phyloP scores from a whole-genome alignment of 2,329 filamentous ascomycete species.

The Uncinocarpus reesii region DNA sequence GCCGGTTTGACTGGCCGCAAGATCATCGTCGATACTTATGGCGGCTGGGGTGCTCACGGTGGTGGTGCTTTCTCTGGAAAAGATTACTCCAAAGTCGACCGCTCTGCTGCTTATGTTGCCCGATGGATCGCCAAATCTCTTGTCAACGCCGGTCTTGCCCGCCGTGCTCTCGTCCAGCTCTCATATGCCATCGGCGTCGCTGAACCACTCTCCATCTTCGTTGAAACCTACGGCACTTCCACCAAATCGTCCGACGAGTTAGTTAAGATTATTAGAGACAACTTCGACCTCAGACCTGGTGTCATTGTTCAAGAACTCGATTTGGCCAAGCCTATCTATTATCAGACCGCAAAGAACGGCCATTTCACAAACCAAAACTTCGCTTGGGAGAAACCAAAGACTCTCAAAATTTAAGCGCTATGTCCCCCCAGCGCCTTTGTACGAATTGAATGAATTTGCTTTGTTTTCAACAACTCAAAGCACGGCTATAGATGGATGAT shows the following conservation, averaged over 20 bases:
- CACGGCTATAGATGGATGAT: slow-evolving; percentile 21
- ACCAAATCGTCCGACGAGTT: slow-evolving; percentile 82
- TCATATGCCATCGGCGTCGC: slow-evolving; percentile 99
- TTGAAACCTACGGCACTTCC: slow-evolving; percentile 95
- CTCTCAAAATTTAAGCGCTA: slow-evolving; percentile 65
- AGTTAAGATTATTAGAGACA: slow-evolving; percentile 83
- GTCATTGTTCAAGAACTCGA: slow-evolving; percentile 97
- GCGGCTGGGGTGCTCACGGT: slow-evolving; percentile 98
- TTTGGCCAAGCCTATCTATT: slow-evolving; percentile 93
- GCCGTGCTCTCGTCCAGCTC: slow-evolving; percentile 90
- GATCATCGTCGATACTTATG: slow-evolving; percentile 99
- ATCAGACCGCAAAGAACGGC: slow-evolving; percentile 97
- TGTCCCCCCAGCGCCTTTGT: slow-evolving; percentile 7
- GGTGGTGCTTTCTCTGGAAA: slow-evolving; percentile 99
- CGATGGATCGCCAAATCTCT: slow-evolving; percentile 99
- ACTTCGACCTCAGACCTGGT: slow-evolving; percentile 97
- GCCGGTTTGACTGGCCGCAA: slow-evolving; percentile 97
- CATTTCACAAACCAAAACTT: slow-evolving; percentile 99
- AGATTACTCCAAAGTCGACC: slow-evolving; percentile 99
- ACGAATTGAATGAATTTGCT: slow-evolving; percentile 28
- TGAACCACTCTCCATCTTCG: slow-evolving; percentile 94
- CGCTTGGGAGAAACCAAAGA: slow-evolving; percentile 97
- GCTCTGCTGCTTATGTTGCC: slow-evolving; percentile 91
- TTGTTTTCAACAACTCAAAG: slow-evolving; percentile 45
- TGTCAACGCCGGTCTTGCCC: slow-evolving; percentile 75